These are phyloP conservation scores for Jimgerdemannia lactiflua DNA, from an alignment of 192 early-diverging fungal genomes.

Conservation along the genomic window DNA sequence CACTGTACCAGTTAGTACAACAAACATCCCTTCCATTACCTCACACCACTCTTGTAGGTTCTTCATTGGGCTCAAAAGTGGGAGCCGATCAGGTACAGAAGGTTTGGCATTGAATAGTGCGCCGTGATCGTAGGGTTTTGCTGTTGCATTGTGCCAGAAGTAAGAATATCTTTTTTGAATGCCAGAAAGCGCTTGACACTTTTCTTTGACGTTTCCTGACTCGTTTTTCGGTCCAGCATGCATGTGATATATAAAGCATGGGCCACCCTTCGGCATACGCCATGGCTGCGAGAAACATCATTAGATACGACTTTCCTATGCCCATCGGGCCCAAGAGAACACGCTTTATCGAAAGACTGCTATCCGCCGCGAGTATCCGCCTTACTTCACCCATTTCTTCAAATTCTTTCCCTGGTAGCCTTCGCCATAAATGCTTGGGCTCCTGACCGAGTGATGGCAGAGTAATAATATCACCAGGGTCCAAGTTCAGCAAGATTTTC, in stretches of 20 bases:
- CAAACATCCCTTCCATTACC: constrained; percentile 12
- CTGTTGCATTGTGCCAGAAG: constrained; percentile 3
- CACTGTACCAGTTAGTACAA: constrained; percentile 23
- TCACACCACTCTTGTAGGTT: constrained; percentile 20
- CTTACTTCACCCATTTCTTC: constrained; percentile 22
- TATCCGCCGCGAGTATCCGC: constrained; percentile 8
- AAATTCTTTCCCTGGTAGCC: constrained; percentile 9
- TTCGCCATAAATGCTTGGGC: constrained; percentile 12
- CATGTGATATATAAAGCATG: constrained; percentile 28
- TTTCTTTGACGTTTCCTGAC: background rate
- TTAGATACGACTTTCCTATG: constrained; percentile 21
- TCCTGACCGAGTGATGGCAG: constrained; percentile 6
- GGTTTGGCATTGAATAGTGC: constrained; percentile 17
- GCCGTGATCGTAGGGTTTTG: constrained; percentile 26
- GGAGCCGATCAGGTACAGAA: constrained; percentile 10
- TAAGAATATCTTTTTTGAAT: constrained; percentile 31
- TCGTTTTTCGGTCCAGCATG: constrained; percentile 7
- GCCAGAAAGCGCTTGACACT: constrained; percentile 16
- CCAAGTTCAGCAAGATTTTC: no score
- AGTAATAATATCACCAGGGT: constrained; percentile 5
- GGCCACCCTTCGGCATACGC: constrained; percentile 26
- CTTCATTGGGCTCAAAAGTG: constrained; percentile 14
- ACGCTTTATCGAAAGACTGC: constrained; percentile 5
- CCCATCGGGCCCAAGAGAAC: constrained; percentile 28
- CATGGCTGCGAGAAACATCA: constrained; percentile 21